Conservation (phyloP, 257 asterid species). For the Vinca minor region DNA sequence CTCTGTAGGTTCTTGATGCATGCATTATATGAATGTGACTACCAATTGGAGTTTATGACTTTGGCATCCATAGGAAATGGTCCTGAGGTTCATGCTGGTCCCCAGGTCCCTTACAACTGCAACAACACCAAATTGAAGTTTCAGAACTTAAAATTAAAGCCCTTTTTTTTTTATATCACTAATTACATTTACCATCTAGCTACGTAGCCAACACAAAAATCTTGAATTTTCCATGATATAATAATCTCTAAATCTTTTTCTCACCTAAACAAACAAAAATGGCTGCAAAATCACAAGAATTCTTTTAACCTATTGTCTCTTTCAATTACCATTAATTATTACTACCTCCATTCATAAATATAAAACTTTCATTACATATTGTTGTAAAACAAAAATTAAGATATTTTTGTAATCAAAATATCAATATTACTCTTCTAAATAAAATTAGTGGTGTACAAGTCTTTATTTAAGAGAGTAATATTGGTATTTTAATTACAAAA, state of each 20-base stretch:
- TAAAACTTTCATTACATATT: too few species aligned
- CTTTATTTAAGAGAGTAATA: too few species aligned
- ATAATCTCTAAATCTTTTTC: neutral
- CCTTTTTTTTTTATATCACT: neutral
- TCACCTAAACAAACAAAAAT: neutral
- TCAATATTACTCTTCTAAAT: too few species aligned
- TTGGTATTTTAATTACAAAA: too few species aligned
- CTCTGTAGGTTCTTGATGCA: neutral
- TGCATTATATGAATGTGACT: neutral
- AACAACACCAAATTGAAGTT: slow-evolving; percentile 1
- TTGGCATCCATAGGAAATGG: slow-evolving; percentile 3
- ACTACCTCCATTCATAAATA: too few species aligned
- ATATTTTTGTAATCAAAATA: too few species aligned
- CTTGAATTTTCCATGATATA: neutral
- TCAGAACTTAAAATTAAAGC: neutral
- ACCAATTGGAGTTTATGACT: too few species aligned
- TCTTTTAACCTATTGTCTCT: neutral
- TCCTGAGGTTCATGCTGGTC: slow-evolving; percentile 1
- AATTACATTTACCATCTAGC: neutral
- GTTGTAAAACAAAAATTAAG: too few species aligned
- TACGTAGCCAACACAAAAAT: neutral
- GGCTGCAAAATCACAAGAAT: neutral
- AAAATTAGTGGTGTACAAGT: too few species aligned
- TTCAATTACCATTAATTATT: too few species aligned
- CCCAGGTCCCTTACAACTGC: slow-evolving; percentile 4